phyloP scores from a whole-genome alignment of 306 rosid genomes.

The Purshia tridentata region DNA sequence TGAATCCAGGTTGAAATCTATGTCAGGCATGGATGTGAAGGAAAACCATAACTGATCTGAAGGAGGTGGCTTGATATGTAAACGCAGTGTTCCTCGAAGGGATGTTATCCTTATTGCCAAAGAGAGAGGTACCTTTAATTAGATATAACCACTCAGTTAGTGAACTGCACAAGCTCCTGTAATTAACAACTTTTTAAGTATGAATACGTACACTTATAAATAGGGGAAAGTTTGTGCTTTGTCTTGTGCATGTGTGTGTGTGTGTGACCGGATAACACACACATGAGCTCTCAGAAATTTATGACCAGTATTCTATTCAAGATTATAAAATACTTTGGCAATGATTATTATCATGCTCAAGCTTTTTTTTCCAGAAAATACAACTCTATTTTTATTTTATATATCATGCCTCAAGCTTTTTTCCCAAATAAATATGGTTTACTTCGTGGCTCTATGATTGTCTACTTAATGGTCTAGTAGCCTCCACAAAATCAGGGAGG shows the following conservation, averaged over 20 bases:
- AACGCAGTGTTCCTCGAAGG: slow-evolving; percentile 77
- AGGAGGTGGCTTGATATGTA: slow-evolving; percentile 95
- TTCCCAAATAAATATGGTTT: background rate
- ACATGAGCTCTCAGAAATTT: background rate
- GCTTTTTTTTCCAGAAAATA: background rate
- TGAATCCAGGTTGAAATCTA: slow-evolving; percentile 77
- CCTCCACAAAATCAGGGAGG: background rate
- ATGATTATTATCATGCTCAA: too few relatives aligned
- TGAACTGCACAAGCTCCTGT: background rate
- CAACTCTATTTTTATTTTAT: background rate
- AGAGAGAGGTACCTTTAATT: slow-evolving; percentile 74
- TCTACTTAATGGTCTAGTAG: background rate
- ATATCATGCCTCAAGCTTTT: background rate
- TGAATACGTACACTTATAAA: background rate
- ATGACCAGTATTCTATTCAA: background rate
- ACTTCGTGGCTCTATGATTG: background rate
- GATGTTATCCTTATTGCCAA: slow-evolving; percentile 74
- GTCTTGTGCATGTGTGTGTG: background rate
- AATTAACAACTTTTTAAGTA: background rate
- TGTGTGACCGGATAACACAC: background rate
- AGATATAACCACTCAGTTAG: slow-evolving; percentile 35
- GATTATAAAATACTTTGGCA: background rate
- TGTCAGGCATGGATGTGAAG: slow-evolving; percentile 90
- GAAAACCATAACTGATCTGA: slow-evolving; percentile 85
- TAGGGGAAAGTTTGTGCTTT: background rate